A percentile compares a stretch with the other conserved stretches of the same genome.
These are phyloP conservation scores for Colletotrichum sp. DNA, from an alignment of 2,329 filamentous ascomycete genomes.

Conservation along the genomic window DNA sequence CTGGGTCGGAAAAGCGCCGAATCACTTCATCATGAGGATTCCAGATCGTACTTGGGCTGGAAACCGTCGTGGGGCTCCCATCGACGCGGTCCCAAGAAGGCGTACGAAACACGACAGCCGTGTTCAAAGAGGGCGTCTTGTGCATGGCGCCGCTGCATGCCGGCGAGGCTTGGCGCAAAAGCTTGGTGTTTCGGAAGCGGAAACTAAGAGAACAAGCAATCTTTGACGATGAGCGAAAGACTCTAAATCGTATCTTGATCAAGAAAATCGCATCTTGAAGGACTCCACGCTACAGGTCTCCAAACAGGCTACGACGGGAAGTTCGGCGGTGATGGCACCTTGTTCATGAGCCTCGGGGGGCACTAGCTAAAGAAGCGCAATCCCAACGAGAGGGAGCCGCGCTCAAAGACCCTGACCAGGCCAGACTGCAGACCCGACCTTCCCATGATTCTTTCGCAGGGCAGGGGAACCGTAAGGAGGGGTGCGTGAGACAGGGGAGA, in stretches of 20 bases:
- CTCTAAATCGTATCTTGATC: background rate
- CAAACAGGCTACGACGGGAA: background rate
- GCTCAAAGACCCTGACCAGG: background rate
- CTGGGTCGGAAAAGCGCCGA: constrained; percentile 28
- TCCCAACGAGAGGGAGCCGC: background rate
- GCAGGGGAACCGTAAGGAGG: background rate
- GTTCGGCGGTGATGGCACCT: background rate
- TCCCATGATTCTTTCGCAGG: background rate
- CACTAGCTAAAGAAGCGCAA: background rate
- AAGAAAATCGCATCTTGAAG: background rate
- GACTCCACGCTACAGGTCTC: background rate
- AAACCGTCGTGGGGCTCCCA: constrained; percentile 8
- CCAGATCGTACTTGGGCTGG: constrained; percentile 1
- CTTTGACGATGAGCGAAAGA: background rate
- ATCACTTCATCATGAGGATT: constrained; percentile 20
- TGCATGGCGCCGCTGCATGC: constrained; percentile 14
- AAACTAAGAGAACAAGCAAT: background rate
- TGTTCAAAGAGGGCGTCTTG: background rate
- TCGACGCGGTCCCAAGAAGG: constrained; percentile 3
- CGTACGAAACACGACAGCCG: constrained; percentile 11
- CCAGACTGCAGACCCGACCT: background rate
- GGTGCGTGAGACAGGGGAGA: background rate
- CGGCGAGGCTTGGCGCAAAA: constrained; percentile 6
- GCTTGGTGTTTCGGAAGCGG: background rate
- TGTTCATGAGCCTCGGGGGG: background rate